Conservation (phyloP, 257 asterid genomes). For the Solanum habrochaites region DNA sequence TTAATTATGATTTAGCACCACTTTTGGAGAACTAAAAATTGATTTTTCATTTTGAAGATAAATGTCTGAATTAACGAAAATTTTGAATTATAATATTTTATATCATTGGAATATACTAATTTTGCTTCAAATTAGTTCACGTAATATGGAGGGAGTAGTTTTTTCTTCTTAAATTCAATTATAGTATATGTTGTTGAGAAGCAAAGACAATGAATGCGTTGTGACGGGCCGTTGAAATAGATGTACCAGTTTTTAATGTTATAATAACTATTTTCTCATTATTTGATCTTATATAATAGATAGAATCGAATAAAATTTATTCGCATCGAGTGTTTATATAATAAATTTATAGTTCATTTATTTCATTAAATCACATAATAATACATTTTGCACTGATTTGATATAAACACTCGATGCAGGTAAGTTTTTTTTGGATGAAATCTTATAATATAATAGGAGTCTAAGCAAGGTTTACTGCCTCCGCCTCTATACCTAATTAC, state of each 20-base stretch:
- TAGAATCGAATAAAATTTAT: too few species aligned
- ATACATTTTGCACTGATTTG: too few species aligned
- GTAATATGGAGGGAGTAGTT: not conserved
- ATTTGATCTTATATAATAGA: too few species aligned
- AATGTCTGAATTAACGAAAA: not conserved
- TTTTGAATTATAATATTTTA: not conserved
- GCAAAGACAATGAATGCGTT: not conserved
- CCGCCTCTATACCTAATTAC: too few species aligned
- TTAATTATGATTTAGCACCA: not conserved
- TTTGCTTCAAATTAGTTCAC: not conserved
- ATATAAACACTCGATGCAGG: fast-evolving
- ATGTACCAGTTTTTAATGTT: not conserved
- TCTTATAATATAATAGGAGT: too few species aligned
- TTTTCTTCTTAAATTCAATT: not conserved
- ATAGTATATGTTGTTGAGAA: not conserved
- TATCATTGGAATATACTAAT: not conserved
- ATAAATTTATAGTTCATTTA: too few species aligned
- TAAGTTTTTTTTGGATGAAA: not conserved
- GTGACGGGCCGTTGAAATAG: not conserved
- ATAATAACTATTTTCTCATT: too few species aligned
- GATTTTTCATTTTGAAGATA: not conserved
- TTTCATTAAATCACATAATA: too few species aligned
- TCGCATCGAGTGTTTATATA: too few species aligned
- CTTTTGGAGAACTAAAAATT: not conserved
- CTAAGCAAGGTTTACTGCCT: not conserved